Evolutionary conservation across 106 monocot species (phyloP), one percentile per base, ranked within the genome.

Genomic region (Dioscorea alata): DNA sequence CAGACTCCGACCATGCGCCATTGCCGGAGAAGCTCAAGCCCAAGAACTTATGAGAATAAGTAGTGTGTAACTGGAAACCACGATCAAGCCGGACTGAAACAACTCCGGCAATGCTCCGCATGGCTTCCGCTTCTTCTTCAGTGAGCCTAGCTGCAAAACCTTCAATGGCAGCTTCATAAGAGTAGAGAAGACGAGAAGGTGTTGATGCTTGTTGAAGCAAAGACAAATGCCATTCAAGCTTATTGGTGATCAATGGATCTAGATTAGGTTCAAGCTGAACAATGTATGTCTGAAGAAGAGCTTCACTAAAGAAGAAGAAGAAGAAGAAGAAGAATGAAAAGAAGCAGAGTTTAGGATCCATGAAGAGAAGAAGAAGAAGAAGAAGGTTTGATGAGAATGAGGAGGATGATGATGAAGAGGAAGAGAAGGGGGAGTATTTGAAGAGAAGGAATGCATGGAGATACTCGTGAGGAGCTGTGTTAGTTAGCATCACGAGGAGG

Each of bases 41-140:
- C 60, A 95, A 60, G 65, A 95, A 95, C 65, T 75, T 63, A 74
- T 90, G 73, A 1, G 94, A 94, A 74, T 94, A 94, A 4, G 91
- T 91, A 0, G 94, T 95, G 50, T 85, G 83, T 8, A 88, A 61
- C 72, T 91, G 79, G 0, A 84, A 25, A 6, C 74, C 67, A 22
- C 73, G 76, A 64, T 95, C 95, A 5, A 73, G 65, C 6, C 78
- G 85, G 28, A 95, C 80, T 2, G 95, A 81, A 21, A 78, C 65
- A 18, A 95, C 91, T 14, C 78, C 86, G 0, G 78, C 65, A 24
- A 54, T 17, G 13, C 62, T 23, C 1, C 71, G 73, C 51, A 95
- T 33, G 3, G 65, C 56, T 17, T 61, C 71, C 2, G 75, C 79
- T 62, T 95, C 95, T 0, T 71, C 68, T 1, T 52, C 70, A 2